Conservation (phyloP, 257 asterid species). For the Echites panduratus region DNA sequence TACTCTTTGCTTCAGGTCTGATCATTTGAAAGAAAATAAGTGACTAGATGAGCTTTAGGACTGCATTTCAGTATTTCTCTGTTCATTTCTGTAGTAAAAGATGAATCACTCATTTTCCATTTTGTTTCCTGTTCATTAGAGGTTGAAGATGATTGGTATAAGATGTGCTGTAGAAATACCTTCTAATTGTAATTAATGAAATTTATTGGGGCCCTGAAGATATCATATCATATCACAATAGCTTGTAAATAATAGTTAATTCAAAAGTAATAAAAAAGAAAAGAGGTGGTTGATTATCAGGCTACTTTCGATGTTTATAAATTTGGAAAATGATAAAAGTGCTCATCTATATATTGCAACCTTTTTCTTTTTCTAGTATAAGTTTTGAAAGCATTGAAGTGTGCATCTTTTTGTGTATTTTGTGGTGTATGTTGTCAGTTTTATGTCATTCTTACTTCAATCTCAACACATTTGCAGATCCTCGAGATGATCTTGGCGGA, state of each 20-base stretch:
- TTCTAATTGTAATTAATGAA: not conserved
- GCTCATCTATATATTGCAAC: not conserved
- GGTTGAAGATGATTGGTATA: not conserved
- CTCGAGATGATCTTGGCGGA: slow-evolving; percentile 96
- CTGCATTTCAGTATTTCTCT: not conserved
- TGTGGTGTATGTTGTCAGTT: not conserved
- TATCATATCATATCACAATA: not conserved
- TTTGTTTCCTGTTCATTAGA: not conserved
- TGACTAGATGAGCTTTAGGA: not conserved
- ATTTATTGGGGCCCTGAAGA: not conserved
- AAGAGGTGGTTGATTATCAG: not conserved
- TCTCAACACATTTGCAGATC: slow-evolving; percentile 52
- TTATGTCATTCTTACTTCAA: slow-evolving; percentile 19
- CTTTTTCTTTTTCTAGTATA: not conserved
- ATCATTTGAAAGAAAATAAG: not conserved
- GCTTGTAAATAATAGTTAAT: not conserved
- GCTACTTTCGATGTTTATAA: not conserved
- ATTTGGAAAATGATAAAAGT: not conserved
- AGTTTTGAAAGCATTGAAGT: not conserved
- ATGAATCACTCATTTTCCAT: not conserved
- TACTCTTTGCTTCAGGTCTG: not conserved
- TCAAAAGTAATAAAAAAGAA: not conserved
- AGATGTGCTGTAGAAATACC: not conserved
- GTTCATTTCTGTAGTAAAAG: not conserved
- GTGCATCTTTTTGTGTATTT: not conserved